These are phyloP conservation scores for Orbilia ellipsospora DNA, from an alignment of 2,329 filamentous ascomycete genomes.

Conservation along the genomic window DNA sequence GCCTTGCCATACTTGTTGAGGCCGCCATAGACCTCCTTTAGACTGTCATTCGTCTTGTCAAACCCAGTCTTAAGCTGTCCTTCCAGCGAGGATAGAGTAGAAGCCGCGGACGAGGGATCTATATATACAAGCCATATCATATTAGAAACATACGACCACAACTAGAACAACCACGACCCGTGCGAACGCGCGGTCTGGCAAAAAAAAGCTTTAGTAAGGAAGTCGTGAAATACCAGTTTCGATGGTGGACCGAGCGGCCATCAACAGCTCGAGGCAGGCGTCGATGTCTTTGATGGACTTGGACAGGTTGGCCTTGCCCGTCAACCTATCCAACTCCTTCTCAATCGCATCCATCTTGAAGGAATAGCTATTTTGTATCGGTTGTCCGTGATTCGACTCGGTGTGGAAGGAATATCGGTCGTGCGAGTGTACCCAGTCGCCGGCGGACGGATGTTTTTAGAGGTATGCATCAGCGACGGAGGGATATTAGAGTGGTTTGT, in stretches of 20 bases:
- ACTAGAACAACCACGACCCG: not conserved
- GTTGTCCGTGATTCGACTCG: not conserved
- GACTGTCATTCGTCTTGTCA: conserved; percentile 79
- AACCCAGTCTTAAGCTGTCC: conserved; percentile 84
- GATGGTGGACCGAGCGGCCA: conserved; percentile 77
- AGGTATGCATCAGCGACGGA: conserved; percentile 22
- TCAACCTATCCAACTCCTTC: conserved; percentile 78
- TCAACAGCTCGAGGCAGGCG: conserved; percentile 80
- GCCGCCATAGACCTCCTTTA: conserved; percentile 84
- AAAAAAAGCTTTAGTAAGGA: not conserved
- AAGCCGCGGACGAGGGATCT: conserved; percentile 76
- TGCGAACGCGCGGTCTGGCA: too few species aligned
- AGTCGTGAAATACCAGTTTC: conserved; percentile 70
- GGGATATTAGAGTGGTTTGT: not conserved
- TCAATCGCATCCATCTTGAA: conserved; percentile 66
- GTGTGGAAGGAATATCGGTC: conserved; percentile 12
- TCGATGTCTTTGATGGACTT: conserved; percentile 83
- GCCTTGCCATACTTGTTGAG: conserved; percentile 86
- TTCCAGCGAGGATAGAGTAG: conserved; percentile 84
- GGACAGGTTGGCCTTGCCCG: conserved; percentile 74
- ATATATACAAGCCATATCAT: conserved; percentile 57
- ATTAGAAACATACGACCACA: not conserved
- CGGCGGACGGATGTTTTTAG: conserved; percentile 9
- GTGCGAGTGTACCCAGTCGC: conserved; percentile 10
- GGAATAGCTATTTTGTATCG: not conserved